Evolutionary conservation across 2,329 filamentous ascomycete species (phyloP), one percentile per base, ranked within the genome.

Genomic region (Dactylellina leptospora): DNA sequence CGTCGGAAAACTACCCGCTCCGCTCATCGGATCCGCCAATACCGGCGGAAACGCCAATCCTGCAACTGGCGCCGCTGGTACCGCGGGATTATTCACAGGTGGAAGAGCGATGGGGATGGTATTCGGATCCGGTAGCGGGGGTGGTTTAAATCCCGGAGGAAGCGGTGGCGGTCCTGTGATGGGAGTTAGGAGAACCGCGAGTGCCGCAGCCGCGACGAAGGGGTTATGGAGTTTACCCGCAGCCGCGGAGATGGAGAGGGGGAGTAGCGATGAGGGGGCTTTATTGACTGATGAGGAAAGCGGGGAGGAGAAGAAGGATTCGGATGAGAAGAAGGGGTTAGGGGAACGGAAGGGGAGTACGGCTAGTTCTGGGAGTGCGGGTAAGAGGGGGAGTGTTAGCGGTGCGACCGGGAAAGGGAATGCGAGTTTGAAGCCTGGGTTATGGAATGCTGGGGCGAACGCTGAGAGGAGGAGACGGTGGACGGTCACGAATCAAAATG

Each of bases 91-190:
- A 4, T 56, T 70, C 20, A 42, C 56, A 1, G 55, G 47, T 16
- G 64, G 64, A 16, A 58, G 66, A 6, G 66, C 66, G 4, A 71
- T 71, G 66, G 66, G 58, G n/a, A 63, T 63, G 66, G 66, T 71
- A 28, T 71, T 71, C 42, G 66, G 66, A 20, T 63, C 50, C 16
- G 56, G 56, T 10, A 18, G 44, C 18, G 44, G 38, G 11, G 28
- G 13, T 2, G 13, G 25, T 20, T 25, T 38, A 3, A 38, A 25
- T 36, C 62, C 25, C 13, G 45, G 45, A 36, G 61, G 22, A 27
- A 45, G 54, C 30, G 38, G 62, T 25, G 18, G 54, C 55, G 55
- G 64, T 16, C 64, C 51, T 56, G 64, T 51, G 66, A 71, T 71
- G 51, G 66, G 66, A 20, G 58, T 71, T 71, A 71, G 66, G 44